Evolutionary conservation across 139 green algal genomes (phyloP), one percentile per base, ranked within the genome.

Genomic region (Haematococcus lacustris): DNA sequence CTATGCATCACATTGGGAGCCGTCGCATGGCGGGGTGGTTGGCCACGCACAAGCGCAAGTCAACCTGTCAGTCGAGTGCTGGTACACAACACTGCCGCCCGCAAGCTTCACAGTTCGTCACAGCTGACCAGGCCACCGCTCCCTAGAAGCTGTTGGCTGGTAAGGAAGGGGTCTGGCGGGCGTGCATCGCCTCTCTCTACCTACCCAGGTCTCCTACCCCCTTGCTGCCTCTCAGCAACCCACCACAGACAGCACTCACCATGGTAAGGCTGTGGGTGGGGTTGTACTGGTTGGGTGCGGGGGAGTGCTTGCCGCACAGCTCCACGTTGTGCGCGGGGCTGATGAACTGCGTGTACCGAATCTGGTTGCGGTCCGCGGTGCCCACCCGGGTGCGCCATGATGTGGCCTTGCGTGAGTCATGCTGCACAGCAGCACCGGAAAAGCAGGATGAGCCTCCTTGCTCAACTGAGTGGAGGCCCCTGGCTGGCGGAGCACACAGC

Each of bases 221-320:
- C 17, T 26, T 25, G 25, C 17, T 26, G 25, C 17, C 17, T 51
- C 64, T 47, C 33, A 33, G 32, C 7, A 64, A 64, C 25, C 13
- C 32, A 4, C 28, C 25, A 9, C 37, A 34, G 7, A 2, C 7
- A 51, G 23, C 4, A 25, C 66, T 23, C 30, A 72, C 67, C 67
- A 47, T 60, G 21, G 41, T 23, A 3, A 64, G 59, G 28, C 38
- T 43, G 9, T 62, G 30, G 33, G 32, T 59, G 30, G 63, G 63
- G 35, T 68, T 80, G 74, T 86, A 86, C 7, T 50, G 33, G 43
- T 78, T 74, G 21, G 81, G 81, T 0, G 64, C 71, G 7, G 81
- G 81, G 1, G 81, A 86, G 50, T 83, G 77, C 67, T 66, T 65
- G 21, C 81, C 81, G 35, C 66, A 71, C 33, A 73, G 50, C 51